Evolutionary conservation across 2,329 filamentous ascomycete species (phyloP), one percentile per base, ranked within the genome.

Genomic region (Cladosporium sp.): DNA sequence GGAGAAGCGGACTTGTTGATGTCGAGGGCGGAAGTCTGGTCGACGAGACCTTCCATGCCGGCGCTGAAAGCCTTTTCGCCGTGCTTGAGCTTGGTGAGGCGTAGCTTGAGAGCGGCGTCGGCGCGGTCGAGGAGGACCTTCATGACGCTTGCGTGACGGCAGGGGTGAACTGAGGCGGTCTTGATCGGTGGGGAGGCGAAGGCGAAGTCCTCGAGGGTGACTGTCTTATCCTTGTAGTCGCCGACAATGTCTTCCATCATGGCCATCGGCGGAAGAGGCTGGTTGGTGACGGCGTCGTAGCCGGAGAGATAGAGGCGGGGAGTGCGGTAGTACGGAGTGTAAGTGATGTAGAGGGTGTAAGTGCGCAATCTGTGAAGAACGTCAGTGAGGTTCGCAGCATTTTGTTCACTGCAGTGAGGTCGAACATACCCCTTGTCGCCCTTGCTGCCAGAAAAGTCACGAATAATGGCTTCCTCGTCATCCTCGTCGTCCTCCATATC

Each of bases 281-380:
- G 60, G 57, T 72, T 69, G n/a, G 64, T 65, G 8, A 65, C 64
- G 19, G 66, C 88, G 28, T 90, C 90, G 75, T 97, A 97, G 68
- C 94, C 94, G 0, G 92, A 95, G 50, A 99, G 86, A 75, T 97
- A 99, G 69, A 97, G 85, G 36, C 94, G 90, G 0, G 94, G 94
- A 3, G 94, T 97, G 66, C 91, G 89, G 78, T 97, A 99, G 80
- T 96, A 97, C 38, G 92, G 89, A 4, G 92, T 90, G 78, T 99
- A 99, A 77, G 92, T 94, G 70, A 99, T 97, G 82, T 99, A 99
- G 65, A 99, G 88, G 45, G 89, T 96, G 75, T 99, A 99, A n/a
- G 90, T 96, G 66, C 94, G 89, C 54, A 90, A 62, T 87, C 70
- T 71, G 56, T 9, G 17, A 15, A 20, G 5, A 15, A 43, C n/a